Base-by-base conservation (phyloP, 2,329 filamentous ascomycete species). In the Botrytis porri region DNA sequence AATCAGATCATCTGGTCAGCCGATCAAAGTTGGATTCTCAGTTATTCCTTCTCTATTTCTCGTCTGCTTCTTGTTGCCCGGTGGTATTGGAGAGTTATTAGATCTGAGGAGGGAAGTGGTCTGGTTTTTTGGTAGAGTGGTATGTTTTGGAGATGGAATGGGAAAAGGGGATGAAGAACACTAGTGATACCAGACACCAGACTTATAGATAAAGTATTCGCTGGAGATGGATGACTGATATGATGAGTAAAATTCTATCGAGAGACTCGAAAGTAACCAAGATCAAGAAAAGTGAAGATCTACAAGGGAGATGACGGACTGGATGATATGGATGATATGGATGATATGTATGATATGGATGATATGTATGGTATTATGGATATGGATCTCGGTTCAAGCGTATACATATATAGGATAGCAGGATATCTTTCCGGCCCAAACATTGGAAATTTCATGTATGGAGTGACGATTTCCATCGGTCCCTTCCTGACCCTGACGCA, bases 1-100 rank as follows among this genome's bases (percentile, higher is more conserved):
- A 71, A 71, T 71, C 69, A 71, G 48, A 71, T 65, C 45, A 71
- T 71, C 25, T 29, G 61, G 69, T 71, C 69, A 71, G 45, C 60
- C 65, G 69, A 65, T 59, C 43, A 3, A n/a, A 48, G 14, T 14
- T 4, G 20, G 39, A 20, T 18, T 63, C 25, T 29, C 61, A 43
- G 37, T 29, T 20, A 4, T 29, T 63, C 25, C 18, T 5, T 29
- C 9, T 43, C 5, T n/a, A n/a, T 45, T 65, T 45, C 22, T 51
- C 1, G 39, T 29, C 3, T 3, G 43, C 16, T 37, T 32, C 32
- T n/a, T n/a, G n/a, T n/a, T n/a, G 43, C 16, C 25, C 2, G 39
- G 29, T 37, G 39, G 29, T 37, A 16, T 66, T 22, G 10, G 63
- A 37, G 29, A 29, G 35, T 61, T 63, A n/a, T 54, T 20, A 20